Evolutionary conservation across 306 rosid species (phyloP), one percentile per base, ranked within the genome.

Genomic region (Prunus salicina): DNA sequence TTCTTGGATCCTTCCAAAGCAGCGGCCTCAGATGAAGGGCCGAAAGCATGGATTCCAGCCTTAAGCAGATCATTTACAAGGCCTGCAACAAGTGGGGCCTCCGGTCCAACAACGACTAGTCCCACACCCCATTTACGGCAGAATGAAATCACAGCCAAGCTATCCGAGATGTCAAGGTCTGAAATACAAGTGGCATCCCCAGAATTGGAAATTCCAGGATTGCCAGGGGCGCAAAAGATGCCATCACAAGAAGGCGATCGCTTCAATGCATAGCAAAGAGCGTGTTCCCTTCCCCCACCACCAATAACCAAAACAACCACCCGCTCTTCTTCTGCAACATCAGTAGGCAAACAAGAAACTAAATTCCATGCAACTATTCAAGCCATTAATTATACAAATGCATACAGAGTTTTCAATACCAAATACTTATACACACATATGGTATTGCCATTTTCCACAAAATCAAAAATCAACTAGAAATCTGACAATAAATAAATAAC

Each of bases 251-350:
- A 83, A 32, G 93, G 90, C 45, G 99, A 92, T 20, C 95, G 91
- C 82, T 84, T 91, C 90, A 92, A 76, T 18, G 97, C 99, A 85
- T 90, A 85, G 85, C 99, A 92, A 53, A 95, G 97, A 15, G 97
- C 97, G n/a, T 92, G 97, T 46, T 95, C 99, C 64, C 97, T 90
- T 16, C 99, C 97, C 16, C 99, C 99, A 82, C 97, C 99, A 47
- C 99, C 97, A 82, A 95, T 88, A 63, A 95, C 97, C 85, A 92
- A 80, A 60, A 88, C 92, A 73, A 64, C 73, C 82, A 91, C 84
- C 77, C 67, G 78, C 65, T 86, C 89, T 72, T 65, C 87, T 34
- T 72, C 92, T 69, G 16, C 55, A 74, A 25, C 76, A 83, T 56
- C 5, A 78, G 53, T 10, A 69, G 77, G 56, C 3, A 64, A 47